These are phyloP conservation scores for Calycina herbarum DNA, from an alignment of 2,329 filamentous ascomycete species.

Conservation along the genomic window DNA sequence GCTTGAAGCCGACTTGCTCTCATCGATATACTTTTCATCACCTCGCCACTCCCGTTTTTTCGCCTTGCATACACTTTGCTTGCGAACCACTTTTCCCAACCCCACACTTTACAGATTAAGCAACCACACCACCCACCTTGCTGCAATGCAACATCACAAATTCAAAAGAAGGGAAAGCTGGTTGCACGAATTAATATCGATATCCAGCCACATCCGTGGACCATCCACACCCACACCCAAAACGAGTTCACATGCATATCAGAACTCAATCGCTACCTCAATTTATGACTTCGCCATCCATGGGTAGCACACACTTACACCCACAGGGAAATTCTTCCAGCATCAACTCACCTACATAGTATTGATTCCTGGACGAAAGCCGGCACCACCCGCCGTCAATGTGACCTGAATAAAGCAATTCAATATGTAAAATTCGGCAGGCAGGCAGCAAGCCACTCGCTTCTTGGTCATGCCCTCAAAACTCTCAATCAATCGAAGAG, in stretches of 20 bases:
- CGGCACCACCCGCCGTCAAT: neutral
- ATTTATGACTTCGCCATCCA: neutral
- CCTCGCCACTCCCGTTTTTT: neutral
- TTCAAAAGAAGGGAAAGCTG: neutral
- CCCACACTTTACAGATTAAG: neutral
- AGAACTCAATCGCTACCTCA: neutral
- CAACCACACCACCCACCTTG: neutral
- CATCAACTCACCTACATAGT: neutral
- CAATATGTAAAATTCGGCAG: neutral
- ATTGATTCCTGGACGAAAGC: neutral
- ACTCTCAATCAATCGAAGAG: neutral
- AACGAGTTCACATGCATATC: neutral
- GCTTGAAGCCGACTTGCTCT: no score
- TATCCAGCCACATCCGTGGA: neutral
- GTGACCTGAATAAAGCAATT: neutral
- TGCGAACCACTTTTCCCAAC: conserved; percentile 1
- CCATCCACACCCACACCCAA: neutral
- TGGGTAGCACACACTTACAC: neutral
- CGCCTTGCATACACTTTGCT: neutral
- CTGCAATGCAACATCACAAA: neutral
- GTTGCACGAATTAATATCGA: neutral
- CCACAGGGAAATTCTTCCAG: neutral
- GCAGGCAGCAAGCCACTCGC: neutral
- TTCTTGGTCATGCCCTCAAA: neutral
- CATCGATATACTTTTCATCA: no score